Percentiles rank a stretch among this genome's conserved stretches.
Evolutionary conservation across 371 early-diverging fungal genomes (phyloP).

Genomic region (Mucor indicus): DNA sequence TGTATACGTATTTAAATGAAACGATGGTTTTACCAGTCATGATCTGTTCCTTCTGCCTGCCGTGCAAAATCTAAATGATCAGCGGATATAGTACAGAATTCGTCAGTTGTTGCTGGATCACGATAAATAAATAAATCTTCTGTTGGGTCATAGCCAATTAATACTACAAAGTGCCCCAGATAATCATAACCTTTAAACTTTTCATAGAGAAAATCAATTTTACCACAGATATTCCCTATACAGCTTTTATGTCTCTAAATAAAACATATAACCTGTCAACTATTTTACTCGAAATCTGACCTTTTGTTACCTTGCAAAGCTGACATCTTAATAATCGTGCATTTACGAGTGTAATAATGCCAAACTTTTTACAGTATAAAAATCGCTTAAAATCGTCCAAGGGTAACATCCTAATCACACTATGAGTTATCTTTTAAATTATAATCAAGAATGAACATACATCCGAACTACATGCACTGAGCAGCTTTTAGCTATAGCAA

Average conservation of each 20-base stretch:
- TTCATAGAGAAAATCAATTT: slow-evolving; percentile 44
- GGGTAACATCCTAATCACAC: slow-evolving; percentile 53
- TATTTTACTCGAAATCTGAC: too few species aligned
- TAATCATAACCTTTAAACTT: slow-evolving; percentile 48
- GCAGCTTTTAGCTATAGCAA: slow-evolving; percentile 70
- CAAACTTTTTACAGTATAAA: slow-evolving; percentile 67
- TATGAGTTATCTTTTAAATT: not conserved
- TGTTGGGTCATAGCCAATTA: slow-evolving; percentile 69
- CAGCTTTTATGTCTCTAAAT: slow-evolving; percentile 39
- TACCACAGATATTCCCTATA: slow-evolving; percentile 38
- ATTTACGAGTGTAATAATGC: slow-evolving; percentile 75
- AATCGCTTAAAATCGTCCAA: slow-evolving; percentile 81
- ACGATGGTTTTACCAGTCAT: slow-evolving; percentile 74
- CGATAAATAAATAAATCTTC: slow-evolving; percentile 69
- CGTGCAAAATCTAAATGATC: slow-evolving; percentile 62
- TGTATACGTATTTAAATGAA: too few species aligned
- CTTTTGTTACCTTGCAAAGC: slow-evolving; percentile 45
- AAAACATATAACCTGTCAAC: not conserved
- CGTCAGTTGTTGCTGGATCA: slow-evolving; percentile 65
- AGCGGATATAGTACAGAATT: slow-evolving; percentile 60
- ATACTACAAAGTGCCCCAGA: slow-evolving; percentile 67
- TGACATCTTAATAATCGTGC: slow-evolving; percentile 59
- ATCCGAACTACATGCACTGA: slow-evolving; percentile 72
- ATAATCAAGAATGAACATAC: slow-evolving; percentile 25
- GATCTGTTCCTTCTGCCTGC: slow-evolving; percentile 64